Evolutionary conservation across 2,329 filamentous ascomycete species (phyloP).

Genomic region (Microdochium bolleyi): DNA sequence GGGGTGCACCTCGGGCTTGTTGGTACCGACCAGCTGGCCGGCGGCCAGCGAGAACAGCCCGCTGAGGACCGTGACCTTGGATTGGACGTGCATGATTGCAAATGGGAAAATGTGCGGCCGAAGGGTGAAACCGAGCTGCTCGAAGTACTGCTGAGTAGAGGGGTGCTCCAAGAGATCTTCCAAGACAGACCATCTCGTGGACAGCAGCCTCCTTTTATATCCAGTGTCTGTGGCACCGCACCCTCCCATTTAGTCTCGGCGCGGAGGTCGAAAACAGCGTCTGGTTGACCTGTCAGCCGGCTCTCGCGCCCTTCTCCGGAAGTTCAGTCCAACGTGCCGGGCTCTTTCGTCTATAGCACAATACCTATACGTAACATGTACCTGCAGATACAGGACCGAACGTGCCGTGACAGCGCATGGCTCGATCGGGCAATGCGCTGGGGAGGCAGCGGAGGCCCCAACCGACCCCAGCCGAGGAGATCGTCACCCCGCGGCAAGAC

Average conservation of each 20-base stretch:
- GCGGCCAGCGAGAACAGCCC: slow-evolving; percentile 28
- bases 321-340: neutral
- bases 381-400: neutral
- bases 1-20: slow-evolving; percentile 34
- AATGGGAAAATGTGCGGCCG: neutral
- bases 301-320: neutral
- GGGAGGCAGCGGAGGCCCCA: too few species aligned
- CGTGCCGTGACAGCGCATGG: too few species aligned
- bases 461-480: too few species aligned
- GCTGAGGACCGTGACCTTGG: slow-evolving; percentile 16
- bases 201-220: neutral
- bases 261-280: neutral
- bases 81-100: neutral
- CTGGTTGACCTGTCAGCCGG: neutral
- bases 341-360: neutral
- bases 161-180: neutral
- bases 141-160: neutral
- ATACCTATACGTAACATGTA: neutral
- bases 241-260: neutral
- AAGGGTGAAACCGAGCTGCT: neutral
- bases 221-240: neutral
- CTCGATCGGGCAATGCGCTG: too few species aligned
- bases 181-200: neutral
- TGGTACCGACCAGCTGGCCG: slow-evolving; percentile 34
- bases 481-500: too few species aligned